Conservation (phyloP, 345 rosid genomes). For the Aurinia saxatilis region DNA sequence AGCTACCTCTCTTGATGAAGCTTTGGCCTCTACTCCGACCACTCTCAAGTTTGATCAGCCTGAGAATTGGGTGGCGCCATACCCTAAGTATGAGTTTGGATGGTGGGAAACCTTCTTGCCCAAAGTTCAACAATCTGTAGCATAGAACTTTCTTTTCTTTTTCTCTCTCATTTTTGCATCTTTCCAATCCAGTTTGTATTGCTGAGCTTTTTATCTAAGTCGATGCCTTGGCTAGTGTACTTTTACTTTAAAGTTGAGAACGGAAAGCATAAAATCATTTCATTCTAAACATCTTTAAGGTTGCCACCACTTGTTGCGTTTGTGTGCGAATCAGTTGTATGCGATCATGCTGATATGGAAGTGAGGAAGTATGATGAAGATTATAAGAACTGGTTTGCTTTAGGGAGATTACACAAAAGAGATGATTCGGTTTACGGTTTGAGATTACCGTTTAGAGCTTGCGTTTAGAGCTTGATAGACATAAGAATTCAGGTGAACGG, state of each 20-base stretch:
- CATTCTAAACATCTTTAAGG: too few species aligned
- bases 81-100: conserved; percentile 79
- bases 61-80: conserved; percentile 86
- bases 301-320: too few species aligned
- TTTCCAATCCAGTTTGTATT: conserved; percentile 1
- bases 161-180: not conserved
- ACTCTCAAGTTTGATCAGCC: conserved; percentile 69
- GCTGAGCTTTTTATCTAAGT: conserved; percentile 14
- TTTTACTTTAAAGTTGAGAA: not conserved
- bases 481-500: too few species aligned
- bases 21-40: conserved; percentile 67
- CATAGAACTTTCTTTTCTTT: conserved; percentile 24
- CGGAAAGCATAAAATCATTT: not conserved
- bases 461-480: too few species aligned
- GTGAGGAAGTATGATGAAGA: too few species aligned
- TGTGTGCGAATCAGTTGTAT: too few species aligned
- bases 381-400: too few species aligned
- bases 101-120: conserved; percentile 97
- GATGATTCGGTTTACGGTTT: too few species aligned
- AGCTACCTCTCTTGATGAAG: conserved; percentile 66
- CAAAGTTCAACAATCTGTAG: conserved; percentile 41
- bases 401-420: too few species aligned
- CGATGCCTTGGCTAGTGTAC: not conserved
- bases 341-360: too few species aligned
- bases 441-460: too few species aligned